Conservation (phyloP, 1,139 yeast species). For the Hyphopichia buzzinii region DNA sequence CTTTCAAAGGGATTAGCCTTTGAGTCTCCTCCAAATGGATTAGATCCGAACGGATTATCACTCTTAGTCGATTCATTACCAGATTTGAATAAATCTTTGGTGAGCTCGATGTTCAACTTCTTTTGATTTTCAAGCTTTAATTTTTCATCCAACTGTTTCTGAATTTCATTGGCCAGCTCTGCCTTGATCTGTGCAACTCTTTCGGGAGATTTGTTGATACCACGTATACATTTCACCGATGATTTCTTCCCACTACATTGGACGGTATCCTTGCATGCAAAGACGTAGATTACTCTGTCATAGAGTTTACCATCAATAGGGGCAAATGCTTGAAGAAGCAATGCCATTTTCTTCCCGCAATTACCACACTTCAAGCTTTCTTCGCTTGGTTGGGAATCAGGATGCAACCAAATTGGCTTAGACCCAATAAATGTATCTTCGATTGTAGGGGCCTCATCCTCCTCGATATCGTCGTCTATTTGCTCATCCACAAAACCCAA, state of each 20-base stretch:
- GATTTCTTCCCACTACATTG: constrained; percentile 69
- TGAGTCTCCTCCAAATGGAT: constrained; percentile 8
- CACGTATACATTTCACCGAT: constrained; percentile 70
- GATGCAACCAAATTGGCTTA: constrained; percentile 57
- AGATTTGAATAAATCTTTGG: constrained; percentile 38
- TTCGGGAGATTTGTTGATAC: constrained; percentile 59
- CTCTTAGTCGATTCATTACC: constrained; percentile 8
- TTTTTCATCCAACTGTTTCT: constrained; percentile 39
- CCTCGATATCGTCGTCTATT: constrained; percentile 34
- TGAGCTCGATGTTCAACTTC: constrained; percentile 42
- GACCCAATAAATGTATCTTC: constrained; percentile 86
- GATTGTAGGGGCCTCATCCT: constrained; percentile 48
- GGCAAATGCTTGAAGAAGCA: constrained; percentile 76
- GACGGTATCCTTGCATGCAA: constrained; percentile 61
- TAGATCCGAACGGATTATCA: constrained; percentile 33
- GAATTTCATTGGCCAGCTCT: constrained; percentile 34
- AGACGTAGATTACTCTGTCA: constrained; percentile 78
- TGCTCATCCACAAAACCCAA: constrained; percentile 67
- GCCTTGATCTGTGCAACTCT: constrained; percentile 39
- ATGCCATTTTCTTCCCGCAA: constrained; percentile 61
- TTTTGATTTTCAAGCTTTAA: constrained; percentile 41
- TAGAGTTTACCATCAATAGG: constrained; percentile 70
- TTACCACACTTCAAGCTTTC: constrained; percentile 57
- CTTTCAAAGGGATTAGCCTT: constrained; percentile 28
- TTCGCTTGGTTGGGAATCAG: constrained; percentile 53